Evolutionary conservation across 495 filamentous ascomycete genomes (phyloP), one percentile per base, ranked within the genome.

Genomic region (Pyrenula aspistea): DNA sequence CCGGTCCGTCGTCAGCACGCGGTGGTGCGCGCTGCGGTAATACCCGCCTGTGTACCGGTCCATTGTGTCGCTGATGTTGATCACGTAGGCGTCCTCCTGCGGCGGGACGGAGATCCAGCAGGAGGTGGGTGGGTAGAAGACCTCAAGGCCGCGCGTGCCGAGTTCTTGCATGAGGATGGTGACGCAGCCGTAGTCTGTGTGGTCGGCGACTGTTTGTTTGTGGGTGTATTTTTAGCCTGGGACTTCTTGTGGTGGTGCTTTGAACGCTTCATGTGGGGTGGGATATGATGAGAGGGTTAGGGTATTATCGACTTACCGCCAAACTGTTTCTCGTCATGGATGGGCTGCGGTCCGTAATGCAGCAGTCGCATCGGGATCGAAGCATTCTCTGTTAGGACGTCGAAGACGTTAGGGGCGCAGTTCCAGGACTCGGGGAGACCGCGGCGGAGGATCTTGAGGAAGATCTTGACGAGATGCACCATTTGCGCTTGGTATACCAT

Each of bases 21-120:
- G 63, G 50, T 72, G 69, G 19, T 67, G 47, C 22, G 64, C 67
- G 11, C 62, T 65, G n/a, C 60, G 49, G 42, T 69, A 72, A 10
- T 25, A 54, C 55, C 62, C 61, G 53, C 64, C 64, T 3, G 67
- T 65, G 62, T 63, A 66, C 10, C 59, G 61, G 62, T 65, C 64
- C 58, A 67, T 63, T 55, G 63, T 60, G 25, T 67, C 60, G 0
- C 65, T 63, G 20, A 64, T 56, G 54, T 67, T 67, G 25, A 62
- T 57, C 10, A 67, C 65, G 51, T 61, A 67, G 12, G 56, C 56
- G 20, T 59, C 51, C 24, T 55, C 53, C 1, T 59, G 24, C 4
- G 62, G 51, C 12, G 56, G 59, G 15, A 67, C 65, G 3, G 56
- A 25, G 20, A 65, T 57, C 64, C 64, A 67, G 24, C 25, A 47